A percentile compares a stretch with the other conserved stretches of the same genome.
Evolutionary conservation across 495 filamentous ascomycete genomes (phyloP).

Genomic region (Annulohypoxylon stygium): DNA sequence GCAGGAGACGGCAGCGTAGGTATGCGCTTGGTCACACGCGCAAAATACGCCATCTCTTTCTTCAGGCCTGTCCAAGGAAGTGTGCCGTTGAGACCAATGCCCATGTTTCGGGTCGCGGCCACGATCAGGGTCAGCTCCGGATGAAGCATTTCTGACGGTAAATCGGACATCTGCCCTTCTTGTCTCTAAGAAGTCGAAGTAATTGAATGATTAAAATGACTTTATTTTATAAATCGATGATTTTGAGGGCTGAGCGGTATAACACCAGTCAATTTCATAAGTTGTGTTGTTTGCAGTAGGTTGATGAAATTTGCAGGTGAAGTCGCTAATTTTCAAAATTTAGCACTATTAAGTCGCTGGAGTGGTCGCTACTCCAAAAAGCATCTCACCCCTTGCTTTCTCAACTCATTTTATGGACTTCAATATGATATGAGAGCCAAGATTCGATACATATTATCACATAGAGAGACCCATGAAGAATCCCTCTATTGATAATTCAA

Average conservation of each 20-base stretch:
- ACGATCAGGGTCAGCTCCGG: slow-evolving; percentile 78
- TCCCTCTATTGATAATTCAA: too few relatives aligned
- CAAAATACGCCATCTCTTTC: slow-evolving; percentile 94
- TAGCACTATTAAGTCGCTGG: slow-evolving; percentile 3
- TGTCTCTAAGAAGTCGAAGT: background rate
- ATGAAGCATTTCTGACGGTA: slow-evolving; percentile 42
- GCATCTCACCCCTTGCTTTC: background rate
- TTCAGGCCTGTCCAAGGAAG: slow-evolving; percentile 92
- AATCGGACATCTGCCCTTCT: slow-evolving; percentile 32
- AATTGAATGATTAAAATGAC: background rate
- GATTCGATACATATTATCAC: background rate
- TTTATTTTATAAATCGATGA: background rate
- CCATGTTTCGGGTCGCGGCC: slow-evolving; percentile 80
- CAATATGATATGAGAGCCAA: background rate
- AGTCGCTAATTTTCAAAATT: slow-evolving; percentile 18
- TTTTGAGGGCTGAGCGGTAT: background rate
- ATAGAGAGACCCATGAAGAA: too few relatives aligned
- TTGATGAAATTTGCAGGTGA: slow-evolving; percentile 4
- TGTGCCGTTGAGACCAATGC: slow-evolving; percentile 83
- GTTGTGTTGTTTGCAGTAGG: background rate
- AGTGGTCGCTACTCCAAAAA: background rate
- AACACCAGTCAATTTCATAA: background rate
- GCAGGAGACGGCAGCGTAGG: slow-evolving; percentile 17
- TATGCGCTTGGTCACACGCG: slow-evolving; percentile 82
- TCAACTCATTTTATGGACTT: background rate